Evolutionary conservation across 306 rosid genomes (phyloP), one percentile per base, ranked within the genome.

Genomic region (Neltuma alba): DNA sequence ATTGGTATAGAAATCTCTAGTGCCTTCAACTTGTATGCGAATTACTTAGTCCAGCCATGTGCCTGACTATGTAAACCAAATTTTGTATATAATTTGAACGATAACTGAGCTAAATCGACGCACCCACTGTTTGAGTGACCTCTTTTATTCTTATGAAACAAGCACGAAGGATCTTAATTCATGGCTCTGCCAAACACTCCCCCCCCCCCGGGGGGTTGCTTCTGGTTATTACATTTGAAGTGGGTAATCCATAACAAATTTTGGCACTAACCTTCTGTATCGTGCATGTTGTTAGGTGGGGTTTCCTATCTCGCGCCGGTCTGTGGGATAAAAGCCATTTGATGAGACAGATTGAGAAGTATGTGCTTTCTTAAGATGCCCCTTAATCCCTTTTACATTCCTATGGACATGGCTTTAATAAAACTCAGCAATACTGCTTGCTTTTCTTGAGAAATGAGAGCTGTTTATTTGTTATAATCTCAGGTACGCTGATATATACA

Each of bases 311-410:
- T 37, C 97, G 99, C 15, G 98, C 99, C 25, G 99, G 96, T 55
- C 76, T 95, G 60, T 95, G 98, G 98, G 99, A 95, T 83, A 95
- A 95, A 87, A 95, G 99, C 82, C 99, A 95, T 84, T 77, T 95
- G 87, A 95, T 95, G 99, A 93, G 96, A 85, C 99, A 95, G 84
- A 90, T 95, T 62, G 99, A 95, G 85, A 95, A 95, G 99, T 95
- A 92, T 37, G 97, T 68, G 47, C 57, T 78, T 77, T 42, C 79
- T 7, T 33, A 77, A 75, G 58, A 79, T 75, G 57, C 48, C 50
- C 27, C 70, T 36, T 61, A 36, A 55, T 80, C 28, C 79, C 62
- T 63, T 7, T 36, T 30, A 40, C 79, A 72, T 28, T 48, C 62
- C 12, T 28, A 6, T 69, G 31, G 27, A 30, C 15, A 44, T 58